A percentile compares a stretch with the other conserved stretches of the same genome.
Evolutionary conservation across 2,329 filamentous ascomycete species (phyloP).

Genomic region (Cladosporium sp.): DNA sequence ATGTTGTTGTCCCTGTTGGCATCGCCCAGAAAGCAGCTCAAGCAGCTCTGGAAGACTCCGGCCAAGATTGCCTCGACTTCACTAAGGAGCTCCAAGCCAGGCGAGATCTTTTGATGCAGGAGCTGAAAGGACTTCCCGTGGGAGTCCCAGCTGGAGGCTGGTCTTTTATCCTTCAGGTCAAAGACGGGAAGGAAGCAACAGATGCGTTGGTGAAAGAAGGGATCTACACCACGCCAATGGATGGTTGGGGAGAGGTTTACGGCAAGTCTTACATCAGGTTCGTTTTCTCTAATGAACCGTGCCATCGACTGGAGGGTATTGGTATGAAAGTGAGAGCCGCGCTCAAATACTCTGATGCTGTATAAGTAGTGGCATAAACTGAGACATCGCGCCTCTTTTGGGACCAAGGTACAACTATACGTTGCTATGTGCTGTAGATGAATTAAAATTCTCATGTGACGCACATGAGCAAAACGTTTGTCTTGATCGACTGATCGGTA

Average conservation of each 20-base stretch:
- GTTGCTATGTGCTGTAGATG: too few species aligned
- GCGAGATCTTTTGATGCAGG: constrained; percentile 12
- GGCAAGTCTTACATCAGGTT: constrained; percentile 6
- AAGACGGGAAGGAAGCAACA: constrained; percentile 4
- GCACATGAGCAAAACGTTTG: too few species aligned
- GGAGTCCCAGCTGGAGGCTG: constrained; percentile 13
- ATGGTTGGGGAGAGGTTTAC: constrained; percentile 12
- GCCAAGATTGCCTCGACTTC: constrained; percentile 5
- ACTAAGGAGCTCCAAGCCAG: constrained; percentile 12
- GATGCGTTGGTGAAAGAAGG: constrained; percentile 9
- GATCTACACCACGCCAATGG: constrained; percentile 12
- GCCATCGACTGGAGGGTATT: constrained; percentile 12
- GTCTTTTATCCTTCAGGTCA: constrained; percentile 11
- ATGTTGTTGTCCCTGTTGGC: constrained; percentile 12
- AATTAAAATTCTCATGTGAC: too few species aligned
- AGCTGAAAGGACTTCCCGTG: constrained; percentile 10
- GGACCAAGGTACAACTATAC: too few species aligned
- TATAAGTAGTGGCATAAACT: too few species aligned
- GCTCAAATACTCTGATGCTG: neutral
- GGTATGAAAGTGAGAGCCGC: constrained; percentile 7
- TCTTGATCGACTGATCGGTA: too few species aligned
- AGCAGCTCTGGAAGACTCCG: constrained; percentile 15
- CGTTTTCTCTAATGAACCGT: constrained; percentile 15
- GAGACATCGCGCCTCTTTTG: too few species aligned
- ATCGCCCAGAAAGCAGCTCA: constrained; percentile 13